Base-by-base conservation (phyloP, 2,329 filamentous ascomycete species). In the Ophiobolus disseminans region DNA sequence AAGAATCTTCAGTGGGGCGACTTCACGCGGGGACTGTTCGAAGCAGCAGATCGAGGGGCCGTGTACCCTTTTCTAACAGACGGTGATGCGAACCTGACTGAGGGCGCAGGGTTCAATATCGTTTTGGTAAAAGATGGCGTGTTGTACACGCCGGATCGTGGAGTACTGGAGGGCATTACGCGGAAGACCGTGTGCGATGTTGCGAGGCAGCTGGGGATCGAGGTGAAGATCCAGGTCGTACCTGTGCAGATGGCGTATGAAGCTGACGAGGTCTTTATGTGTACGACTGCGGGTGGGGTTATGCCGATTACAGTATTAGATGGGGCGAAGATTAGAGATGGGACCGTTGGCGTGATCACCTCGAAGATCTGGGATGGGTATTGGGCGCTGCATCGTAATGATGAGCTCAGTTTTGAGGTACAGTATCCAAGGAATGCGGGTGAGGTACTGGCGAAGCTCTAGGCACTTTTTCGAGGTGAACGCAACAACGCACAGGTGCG, bases 1-100 rank as follows among this genome's bases (percentile, higher is more conserved):
- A 82, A 82, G 71, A 81, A 81, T 53, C 62, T 79, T 13, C 76
- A 81, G 45, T 81, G 78, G 79, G 78, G 78, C 1, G 79, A 82
- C 60, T 58, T 80, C 1, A 74, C 69, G 1, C 66, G 78, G 0
- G 77, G 69, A 0, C 56, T 81, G 47, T 72, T 78, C 21, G 80
- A 82, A 58, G 78, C 78, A 0, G 40, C 51, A 0, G 79, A 82
- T 50, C 75, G 79, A 1, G 77, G 74, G 0, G 77, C 78, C 0
- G 60, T 51, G 0, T 80, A 80, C 43, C 79, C 80, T 0, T 81
- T 82, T 55, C 57, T 82, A 9, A 80, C 77, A 0, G 79, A 82
- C 52, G 78, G 79, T 1, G 78, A 81, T 38, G 68, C 66, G 6
- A 76, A 80, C 54, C 52, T 82, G 13, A 81, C 80, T 0, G 78